Evolutionary conservation across 805 yeast species (phyloP).

Genomic region (Pichia cephalocereana): DNA sequence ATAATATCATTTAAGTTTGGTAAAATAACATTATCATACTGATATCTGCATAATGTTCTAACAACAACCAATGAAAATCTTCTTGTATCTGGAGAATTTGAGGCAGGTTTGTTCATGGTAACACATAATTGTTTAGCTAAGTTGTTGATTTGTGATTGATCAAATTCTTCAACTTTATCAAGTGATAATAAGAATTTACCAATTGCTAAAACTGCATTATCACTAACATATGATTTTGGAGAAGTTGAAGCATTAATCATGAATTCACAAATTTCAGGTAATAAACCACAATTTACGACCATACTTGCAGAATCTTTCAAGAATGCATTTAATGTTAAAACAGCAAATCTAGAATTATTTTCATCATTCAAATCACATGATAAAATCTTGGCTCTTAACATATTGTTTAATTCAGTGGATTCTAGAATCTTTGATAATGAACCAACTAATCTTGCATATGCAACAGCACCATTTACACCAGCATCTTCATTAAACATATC

Average conservation of each 20-base stretch:
- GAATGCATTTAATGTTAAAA: conserved; percentile 70
- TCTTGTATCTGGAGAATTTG: conserved; percentile 66
- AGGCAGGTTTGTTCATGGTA: conserved; percentile 41
- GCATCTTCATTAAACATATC: conserved; percentile 36
- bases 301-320: conserved; percentile 67
- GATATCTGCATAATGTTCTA: conserved; percentile 63
- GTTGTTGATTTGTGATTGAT: conserved; percentile 20
- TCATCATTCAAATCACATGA: conserved; percentile 30
- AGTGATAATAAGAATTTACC: conserved; percentile 66
- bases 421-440: conserved; percentile 62
- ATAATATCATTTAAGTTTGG: conserved; percentile 50
- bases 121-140: conserved; percentile 42
- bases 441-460: conserved; percentile 74
- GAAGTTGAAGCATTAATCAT: conserved; percentile 37
- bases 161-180: conserved; percentile 26
- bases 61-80: conserved; percentile 68
- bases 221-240: conserved; percentile 46
- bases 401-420: conserved; percentile 50
- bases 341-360: conserved; percentile 48
- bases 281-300: conserved; percentile 43
- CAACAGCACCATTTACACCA: conserved; percentile 54
- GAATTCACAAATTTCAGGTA: conserved; percentile 40
- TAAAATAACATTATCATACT: conserved; percentile 38
- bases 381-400: conserved; percentile 52
- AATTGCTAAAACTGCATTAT: conserved; percentile 67